phyloP scores from a whole-genome alignment of 2,329 filamentous ascomycete genomes.

The Epicoccum sorghinum region DNA sequence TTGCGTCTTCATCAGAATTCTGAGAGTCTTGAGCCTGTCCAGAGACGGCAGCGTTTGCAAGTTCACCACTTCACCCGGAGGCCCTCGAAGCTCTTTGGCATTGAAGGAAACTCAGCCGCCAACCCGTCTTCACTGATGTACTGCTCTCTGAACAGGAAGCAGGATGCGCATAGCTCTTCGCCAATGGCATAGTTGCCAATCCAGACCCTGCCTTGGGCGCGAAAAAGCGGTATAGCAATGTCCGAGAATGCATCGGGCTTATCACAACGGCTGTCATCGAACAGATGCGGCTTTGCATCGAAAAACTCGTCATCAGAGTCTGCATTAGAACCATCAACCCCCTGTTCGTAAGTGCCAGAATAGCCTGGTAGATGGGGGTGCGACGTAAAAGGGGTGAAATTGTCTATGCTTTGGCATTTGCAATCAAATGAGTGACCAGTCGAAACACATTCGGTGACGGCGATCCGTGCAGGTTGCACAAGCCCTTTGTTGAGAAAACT shows the following conservation, averaged over 20 bases:
- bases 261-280: background rate
- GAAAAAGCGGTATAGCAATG: slow-evolving; percentile 16
- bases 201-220: slow-evolving; percentile 19
- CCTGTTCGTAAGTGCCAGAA: too few relatives aligned
- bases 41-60: too few relatives aligned
- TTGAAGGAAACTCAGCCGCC: slow-evolving; percentile 16
- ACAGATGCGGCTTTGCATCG: slow-evolving; percentile 5
- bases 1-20: too few relatives aligned
- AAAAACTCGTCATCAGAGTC: slow-evolving; percentile 1
- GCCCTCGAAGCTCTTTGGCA: slow-evolving; percentile 10
- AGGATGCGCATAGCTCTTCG: slow-evolving; percentile 12
- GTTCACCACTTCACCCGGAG: background rate
- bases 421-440: slow-evolving; percentile 12
- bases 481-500: slow-evolving; percentile 2
- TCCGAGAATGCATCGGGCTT: slow-evolving; percentile 6
- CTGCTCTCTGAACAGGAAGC: slow-evolving; percentile 10
- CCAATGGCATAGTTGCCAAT: slow-evolving; percentile 5
- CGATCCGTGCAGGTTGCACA: slow-evolving; percentile 16
- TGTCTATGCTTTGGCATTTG: background rate
- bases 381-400: too few relatives aligned
- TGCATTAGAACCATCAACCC: too few relatives aligned
- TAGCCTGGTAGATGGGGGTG: too few relatives aligned
- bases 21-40: too few relatives aligned
- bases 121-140: slow-evolving; percentile 16
- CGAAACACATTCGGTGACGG: slow-evolving; percentile 16